phyloP scores from a whole-genome alignment of 352 stramenopile genomes.

The Pythium periplocum region DNA sequence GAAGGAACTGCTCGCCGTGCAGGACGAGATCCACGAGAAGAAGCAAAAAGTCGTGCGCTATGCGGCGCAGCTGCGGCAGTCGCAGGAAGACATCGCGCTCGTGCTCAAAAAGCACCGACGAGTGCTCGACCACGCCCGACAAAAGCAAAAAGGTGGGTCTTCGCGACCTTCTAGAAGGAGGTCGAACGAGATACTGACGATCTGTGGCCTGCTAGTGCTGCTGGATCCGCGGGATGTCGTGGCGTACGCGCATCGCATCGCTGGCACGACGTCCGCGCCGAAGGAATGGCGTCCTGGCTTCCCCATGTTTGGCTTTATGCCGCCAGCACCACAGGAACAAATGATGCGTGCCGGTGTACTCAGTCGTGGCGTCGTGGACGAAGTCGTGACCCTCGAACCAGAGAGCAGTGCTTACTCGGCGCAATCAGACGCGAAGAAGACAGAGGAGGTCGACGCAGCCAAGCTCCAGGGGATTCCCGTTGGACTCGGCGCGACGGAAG shows the following conservation, averaged over 20 bases:
- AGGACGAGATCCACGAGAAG: slow-evolving; percentile 61
- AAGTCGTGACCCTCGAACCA: slow-evolving; percentile 67
- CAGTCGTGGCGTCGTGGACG: slow-evolving; percentile 72
- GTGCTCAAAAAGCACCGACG: slow-evolving; percentile 66
- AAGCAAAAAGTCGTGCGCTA: slow-evolving; percentile 66
- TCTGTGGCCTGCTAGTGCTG: slow-evolving; percentile 26
- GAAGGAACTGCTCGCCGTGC: slow-evolving; percentile 52
- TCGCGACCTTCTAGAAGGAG: neutral
- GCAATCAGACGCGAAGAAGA: slow-evolving; percentile 22
- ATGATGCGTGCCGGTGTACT: slow-evolving; percentile 84
- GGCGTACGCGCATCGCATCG: slow-evolving; percentile 78
- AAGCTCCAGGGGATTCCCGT: slow-evolving; percentile 58
- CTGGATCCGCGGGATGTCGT: slow-evolving; percentile 66
- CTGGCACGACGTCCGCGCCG: slow-evolving; percentile 65
- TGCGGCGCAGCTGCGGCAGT: slow-evolving; percentile 52
- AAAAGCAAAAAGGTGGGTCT: slow-evolving; percentile 40
- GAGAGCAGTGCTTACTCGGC: slow-evolving; percentile 43
- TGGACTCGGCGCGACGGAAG: slow-evolving; percentile 60
- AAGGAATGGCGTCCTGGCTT: slow-evolving; percentile 78
- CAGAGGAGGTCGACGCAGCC: slow-evolving; percentile 18
- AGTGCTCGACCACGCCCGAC: slow-evolving; percentile 51
- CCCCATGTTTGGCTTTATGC: slow-evolving; percentile 85
- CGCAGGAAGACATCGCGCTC: slow-evolving; percentile 59
- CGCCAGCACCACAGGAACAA: slow-evolving; percentile 73
- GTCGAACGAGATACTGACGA: neutral